Evolutionary conservation across 202 grass and related monocot genomes (phyloP), one percentile per base, ranked within the genome.

Genomic region (Schoenoplectus tabernaemontani): DNA sequence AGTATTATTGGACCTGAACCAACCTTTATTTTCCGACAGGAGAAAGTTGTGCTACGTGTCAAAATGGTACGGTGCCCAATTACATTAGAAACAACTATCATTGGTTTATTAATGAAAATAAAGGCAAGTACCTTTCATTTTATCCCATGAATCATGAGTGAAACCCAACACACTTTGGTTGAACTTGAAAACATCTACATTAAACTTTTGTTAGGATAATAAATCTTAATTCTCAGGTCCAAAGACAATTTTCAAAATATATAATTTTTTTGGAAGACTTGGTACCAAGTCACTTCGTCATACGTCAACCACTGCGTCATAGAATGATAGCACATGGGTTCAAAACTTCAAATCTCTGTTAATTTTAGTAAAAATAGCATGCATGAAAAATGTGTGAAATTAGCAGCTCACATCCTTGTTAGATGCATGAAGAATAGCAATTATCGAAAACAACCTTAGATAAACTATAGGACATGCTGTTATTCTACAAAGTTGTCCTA

Each of bases 161-260:
- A 53, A 74, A 74, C 69, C 69, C 53, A 74, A 74, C 69, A 74
- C 69, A 74, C 69, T 74, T 32, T 16, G 9, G 36, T 53, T 73
- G 24, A 43, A 73, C 7, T 51, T 48, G n/a, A n/a, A 51, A 73
- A 33, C 42, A 71, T 71, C 11, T 20, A 3, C 22, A 51, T 33
- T 5, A n/a, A 53, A 50, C 12, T 47, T 51, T 74, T 74, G 19
- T 34, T 74, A 74, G 24, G 26, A 50, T 74, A 30, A 17, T 17
- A 33, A 23, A 17, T 26, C 51, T 51, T 32, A 33, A 24, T 51
- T 73, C 24, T 51, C 69, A 73, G 44, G 24, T 73, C 23, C 69
- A 51, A 53, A 13, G 69, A 74, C 69, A 74, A 48, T 2, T 53
- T 6, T 74, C 12, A 74, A 47, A 74, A 53, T 33, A 24, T 53